Evolutionary conservation across 2,329 filamentous ascomycete species (phyloP).

Genomic region (Diaporthe ampelina): DNA sequence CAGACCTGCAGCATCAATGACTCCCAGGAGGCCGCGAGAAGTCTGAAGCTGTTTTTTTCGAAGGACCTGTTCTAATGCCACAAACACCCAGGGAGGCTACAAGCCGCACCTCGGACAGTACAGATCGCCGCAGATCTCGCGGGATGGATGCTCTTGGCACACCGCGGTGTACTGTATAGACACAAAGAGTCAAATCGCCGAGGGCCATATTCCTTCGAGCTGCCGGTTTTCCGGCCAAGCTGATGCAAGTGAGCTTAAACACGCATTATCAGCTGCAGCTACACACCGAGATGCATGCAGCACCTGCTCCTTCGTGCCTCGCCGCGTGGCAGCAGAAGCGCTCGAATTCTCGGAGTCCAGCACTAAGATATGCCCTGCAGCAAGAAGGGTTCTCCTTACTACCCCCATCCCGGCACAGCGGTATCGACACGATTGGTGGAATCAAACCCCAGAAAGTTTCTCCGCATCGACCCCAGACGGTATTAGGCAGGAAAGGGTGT

Average conservation of each 20-base stretch:
- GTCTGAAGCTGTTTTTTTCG: too few relatives aligned
- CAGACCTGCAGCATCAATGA: not conserved
- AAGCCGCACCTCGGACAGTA: not conserved
- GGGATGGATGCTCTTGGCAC: not conserved
- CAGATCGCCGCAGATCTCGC: not conserved
- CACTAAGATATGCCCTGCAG: not conserved
- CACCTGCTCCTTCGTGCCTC: not conserved
- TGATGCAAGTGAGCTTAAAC: too few relatives aligned
- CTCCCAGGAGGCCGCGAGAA: too few relatives aligned
- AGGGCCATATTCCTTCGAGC: not conserved
- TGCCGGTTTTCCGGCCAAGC: conserved; percentile 1
- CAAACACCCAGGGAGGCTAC: not conserved
- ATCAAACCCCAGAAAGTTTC: conserved; percentile 15
- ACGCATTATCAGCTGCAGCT: not conserved
- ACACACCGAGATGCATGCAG: too few relatives aligned
- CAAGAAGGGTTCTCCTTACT: not conserved
- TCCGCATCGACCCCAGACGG: conserved; percentile 33
- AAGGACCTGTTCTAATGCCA: too few relatives aligned
- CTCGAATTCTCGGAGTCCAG: not conserved
- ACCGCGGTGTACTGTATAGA: too few relatives aligned
- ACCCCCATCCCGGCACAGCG: not conserved
- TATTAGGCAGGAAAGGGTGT: not conserved
- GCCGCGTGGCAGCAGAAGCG: conserved; percentile 3
- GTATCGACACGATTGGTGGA: conserved; percentile 37
- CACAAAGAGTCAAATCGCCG: not conserved